phyloP scores from a whole-genome alignment of 768 basidiomycete species.

The Russula lepida region DNA sequence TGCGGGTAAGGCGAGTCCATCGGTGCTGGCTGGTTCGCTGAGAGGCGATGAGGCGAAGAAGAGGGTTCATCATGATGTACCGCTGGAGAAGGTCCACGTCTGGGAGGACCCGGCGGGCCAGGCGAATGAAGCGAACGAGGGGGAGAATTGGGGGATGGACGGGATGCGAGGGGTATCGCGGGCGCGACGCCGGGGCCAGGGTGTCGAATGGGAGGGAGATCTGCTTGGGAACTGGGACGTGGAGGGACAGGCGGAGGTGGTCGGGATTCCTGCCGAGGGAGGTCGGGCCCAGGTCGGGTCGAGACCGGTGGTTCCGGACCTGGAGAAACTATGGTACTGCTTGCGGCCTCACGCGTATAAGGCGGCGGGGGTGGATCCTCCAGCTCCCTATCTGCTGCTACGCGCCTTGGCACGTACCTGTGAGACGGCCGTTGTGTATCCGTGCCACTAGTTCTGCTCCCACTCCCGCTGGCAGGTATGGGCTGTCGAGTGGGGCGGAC shows the following conservation, averaged over 20 bases:
- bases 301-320: slow-evolving; percentile 3
- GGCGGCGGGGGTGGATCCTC: slow-evolving; percentile 62
- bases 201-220: background rate
- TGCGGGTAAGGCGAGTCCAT: slow-evolving; percentile 2
- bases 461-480: slow-evolving; percentile 14
- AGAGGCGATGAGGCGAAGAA: background rate
- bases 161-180: slow-evolving; percentile 10
- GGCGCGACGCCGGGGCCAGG: slow-evolving; percentile 2
- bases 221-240: background rate
- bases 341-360: slow-evolving; percentile 49
- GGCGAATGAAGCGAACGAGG: background rate
- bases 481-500: slow-evolving; percentile 2
- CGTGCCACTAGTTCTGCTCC: background rate
- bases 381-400: slow-evolving; percentile 33
- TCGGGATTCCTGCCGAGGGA: background rate
- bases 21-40: background rate
- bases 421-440: slow-evolving; percentile 27
- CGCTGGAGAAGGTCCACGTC: background rate
- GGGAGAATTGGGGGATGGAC: background rate
- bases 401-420: slow-evolving; percentile 39
- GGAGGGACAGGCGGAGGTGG: slow-evolving; percentile 15
- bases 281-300: slow-evolving; percentile 15
- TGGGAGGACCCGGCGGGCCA: background rate
- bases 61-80: background rate
- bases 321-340: background rate